Evolutionary conservation across 208 protist genomes (phyloP).

Genomic region (Crithidia mellificae): DNA sequence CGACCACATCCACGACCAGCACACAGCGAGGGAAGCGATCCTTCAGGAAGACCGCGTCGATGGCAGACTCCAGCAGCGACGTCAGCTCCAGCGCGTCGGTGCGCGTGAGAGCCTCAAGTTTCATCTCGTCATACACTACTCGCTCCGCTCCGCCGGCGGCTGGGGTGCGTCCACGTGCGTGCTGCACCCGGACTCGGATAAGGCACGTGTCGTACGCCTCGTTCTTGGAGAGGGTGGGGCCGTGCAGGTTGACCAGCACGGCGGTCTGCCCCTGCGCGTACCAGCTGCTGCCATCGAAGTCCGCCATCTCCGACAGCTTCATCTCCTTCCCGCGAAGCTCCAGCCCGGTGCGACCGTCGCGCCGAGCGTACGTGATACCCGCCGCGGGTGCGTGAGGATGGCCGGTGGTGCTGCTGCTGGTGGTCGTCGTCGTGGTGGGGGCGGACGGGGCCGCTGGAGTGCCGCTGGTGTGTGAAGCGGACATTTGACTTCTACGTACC

Average conservation of each 20-base stretch:
- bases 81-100: conserved; percentile 52
- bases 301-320: conserved; percentile 49
- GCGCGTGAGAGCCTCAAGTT: conserved; percentile 32
- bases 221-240: conserved; percentile 58
- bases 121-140: conserved; percentile 40
- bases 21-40: conserved; percentile 70
- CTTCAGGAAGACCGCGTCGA: conserved; percentile 52
- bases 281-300: conserved; percentile 77
- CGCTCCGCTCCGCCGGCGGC: conserved; percentile 57
- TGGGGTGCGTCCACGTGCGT: conserved; percentile 36
- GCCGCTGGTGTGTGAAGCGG: neutral
- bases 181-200: conserved; percentile 32
- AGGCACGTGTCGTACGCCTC: conserved; percentile 45
- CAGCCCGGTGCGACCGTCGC: conserved; percentile 59
- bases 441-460: conserved; percentile 4
- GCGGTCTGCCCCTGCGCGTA: conserved; percentile 78
- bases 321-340: conserved; percentile 79
- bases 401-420: too few relatives aligned
- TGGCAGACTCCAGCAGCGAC: conserved; percentile 38
- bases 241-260: conserved; percentile 67
- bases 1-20: conserved; percentile 62
- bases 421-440: neutral
- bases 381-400: too few relatives aligned
- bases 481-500: neutral
- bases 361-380: conserved; percentile 47